Evolutionary conservation across 768 basidiomycete genomes (phyloP).

Genomic region (Leccinum boreale): DNA sequence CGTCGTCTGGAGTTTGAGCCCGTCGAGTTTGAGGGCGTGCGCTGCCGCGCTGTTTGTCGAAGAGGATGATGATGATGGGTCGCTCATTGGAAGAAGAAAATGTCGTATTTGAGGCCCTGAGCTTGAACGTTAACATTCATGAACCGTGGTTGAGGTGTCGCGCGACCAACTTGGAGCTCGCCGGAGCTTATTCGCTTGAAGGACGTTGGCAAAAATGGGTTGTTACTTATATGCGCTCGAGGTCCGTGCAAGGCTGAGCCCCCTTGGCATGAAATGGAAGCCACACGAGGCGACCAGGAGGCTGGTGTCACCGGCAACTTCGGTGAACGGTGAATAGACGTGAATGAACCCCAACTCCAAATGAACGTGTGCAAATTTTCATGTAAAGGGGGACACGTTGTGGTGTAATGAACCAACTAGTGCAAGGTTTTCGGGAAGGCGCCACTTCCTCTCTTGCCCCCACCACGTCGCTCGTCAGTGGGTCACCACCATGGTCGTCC

Average conservation of each 20-base stretch:
- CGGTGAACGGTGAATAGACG: background rate
- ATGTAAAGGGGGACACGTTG: too few relatives aligned
- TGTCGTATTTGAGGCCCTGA: background rate
- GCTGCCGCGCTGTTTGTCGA: background rate
- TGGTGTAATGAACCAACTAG: too few relatives aligned
- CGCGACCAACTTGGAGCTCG: background rate
- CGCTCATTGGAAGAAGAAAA: background rate
- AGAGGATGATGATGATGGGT: background rate
- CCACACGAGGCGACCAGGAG: conserved; percentile 10
- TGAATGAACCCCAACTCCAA: too few relatives aligned
- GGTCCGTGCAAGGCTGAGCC: background rate
- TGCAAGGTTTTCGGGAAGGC: too few relatives aligned
- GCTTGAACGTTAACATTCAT: background rate
- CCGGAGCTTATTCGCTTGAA: background rate
- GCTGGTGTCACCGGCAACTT: conserved; percentile 1
- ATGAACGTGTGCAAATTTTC: too few relatives aligned
- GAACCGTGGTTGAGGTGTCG: background rate
- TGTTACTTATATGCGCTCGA: background rate
- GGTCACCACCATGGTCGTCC: too few relatives aligned
- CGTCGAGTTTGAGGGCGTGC: background rate
- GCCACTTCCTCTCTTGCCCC: too few relatives aligned
- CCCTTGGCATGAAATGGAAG: background rate
- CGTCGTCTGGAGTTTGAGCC: background rate
- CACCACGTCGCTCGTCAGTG: too few relatives aligned
- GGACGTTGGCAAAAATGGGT: background rate